Evolutionary conservation across 2,329 filamentous ascomycete species (phyloP), one percentile per base, ranked within the genome.

Genomic region (Graphilbum ipis-grandicollis): DNA sequence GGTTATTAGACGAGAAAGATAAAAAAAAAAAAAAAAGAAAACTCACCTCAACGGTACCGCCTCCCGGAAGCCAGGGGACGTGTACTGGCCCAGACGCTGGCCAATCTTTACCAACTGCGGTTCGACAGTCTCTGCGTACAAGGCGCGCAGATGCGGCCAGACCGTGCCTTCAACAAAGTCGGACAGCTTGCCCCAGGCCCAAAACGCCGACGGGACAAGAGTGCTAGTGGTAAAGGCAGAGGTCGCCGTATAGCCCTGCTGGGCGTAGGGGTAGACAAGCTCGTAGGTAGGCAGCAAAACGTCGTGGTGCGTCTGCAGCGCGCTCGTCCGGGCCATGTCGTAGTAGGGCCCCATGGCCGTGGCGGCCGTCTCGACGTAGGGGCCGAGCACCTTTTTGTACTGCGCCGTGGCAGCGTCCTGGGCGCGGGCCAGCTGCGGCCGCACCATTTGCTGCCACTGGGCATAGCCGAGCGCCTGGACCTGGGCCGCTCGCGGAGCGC

Each of bases 21-120:
- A 9, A 9, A 19, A 12, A 25, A 31, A 31, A 3, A 9, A 7
- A 18, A 8, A 26, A 17, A 8, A 8, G 5, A 4, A 32, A 18
- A 28, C 15, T 9, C 29, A 25, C 35, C 19, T 37, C 13, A 26
- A 30, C n/a, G n/a, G n/a, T 21, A 19, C 18, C 1, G 42, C 35
- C 18, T 37, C 38, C 25, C 14, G 33, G 8, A 25, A 15, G 23
- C 48, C 45, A 39, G 56, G 60, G 17, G 70, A 66, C 44, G 66
- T 75, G 56, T 85, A 82, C 34, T 79, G 67, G 30, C 85, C 86
- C 10, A 98, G 68, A 33, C 86, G 76, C 59, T 94, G 80, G 12
- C 83, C 82, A 49, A 98, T 96, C 48, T 85, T 83, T 39, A 88
- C 71, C 13, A 98, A 67, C 56, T 98, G 92, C 13, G 92, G 92